Conservation (phyloP, 352 stramenopile species). For the Globisporangium polare region DNA sequence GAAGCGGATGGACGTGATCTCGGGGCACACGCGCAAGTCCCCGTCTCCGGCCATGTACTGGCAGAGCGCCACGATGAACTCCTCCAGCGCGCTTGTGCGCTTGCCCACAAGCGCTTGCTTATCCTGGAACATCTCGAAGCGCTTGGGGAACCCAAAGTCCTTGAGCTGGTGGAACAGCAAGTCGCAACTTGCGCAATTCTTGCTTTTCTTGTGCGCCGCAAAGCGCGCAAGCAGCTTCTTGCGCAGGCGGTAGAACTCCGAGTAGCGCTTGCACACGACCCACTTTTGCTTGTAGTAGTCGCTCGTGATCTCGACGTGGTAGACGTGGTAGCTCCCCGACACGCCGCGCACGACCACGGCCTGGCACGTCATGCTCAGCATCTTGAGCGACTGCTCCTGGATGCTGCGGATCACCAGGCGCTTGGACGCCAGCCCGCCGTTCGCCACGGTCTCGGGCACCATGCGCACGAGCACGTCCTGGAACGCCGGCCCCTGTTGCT, state of each 20-base stretch:
- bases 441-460: conserved; percentile 31
- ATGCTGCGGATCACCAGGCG: conserved; percentile 65
- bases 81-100: conserved; percentile 65
- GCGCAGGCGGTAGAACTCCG: conserved; percentile 79
- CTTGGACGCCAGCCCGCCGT: conserved; percentile 51
- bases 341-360: conserved; percentile 73
- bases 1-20: conserved; percentile 67
- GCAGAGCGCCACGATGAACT: conserved; percentile 74
- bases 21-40: conserved; percentile 50
- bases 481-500: conserved; percentile 24
- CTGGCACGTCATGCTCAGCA: conserved; percentile 62
- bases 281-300: conserved; percentile 89
- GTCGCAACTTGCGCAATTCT: conserved; percentile 47
- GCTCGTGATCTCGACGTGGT: conserved; percentile 84
- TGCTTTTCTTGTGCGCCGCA: conserved; percentile 50
- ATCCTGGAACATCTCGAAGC: conserved; percentile 77
- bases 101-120: conserved; percentile 46
- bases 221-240: conserved; percentile 67
- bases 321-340: conserved; percentile 79
- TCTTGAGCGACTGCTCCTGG: conserved; percentile 77
- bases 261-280: conserved; percentile 87
- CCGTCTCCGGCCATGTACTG: conserved; percentile 55
- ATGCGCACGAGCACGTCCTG: conserved; percentile 55
- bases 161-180: conserved; percentile 56
- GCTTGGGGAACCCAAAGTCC: conserved; percentile 66